A percentile compares a stretch with the other conserved stretches of the same genome.
phyloP scores from a whole-genome alignment of 2,329 filamentous ascomycete genomes.

The Colletotrichum incanum region DNA sequence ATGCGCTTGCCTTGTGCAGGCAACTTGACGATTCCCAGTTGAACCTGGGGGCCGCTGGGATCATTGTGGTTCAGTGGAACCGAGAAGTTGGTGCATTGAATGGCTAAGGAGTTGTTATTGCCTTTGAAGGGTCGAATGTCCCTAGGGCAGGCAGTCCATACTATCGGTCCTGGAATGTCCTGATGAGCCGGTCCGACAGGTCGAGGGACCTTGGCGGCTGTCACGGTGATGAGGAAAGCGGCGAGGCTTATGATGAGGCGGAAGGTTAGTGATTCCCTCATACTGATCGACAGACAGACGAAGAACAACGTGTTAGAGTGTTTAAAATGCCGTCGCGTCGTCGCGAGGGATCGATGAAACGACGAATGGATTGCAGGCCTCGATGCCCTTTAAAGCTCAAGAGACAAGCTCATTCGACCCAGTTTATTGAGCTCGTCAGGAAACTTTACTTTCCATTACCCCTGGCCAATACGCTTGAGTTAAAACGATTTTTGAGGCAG shows the following conservation, averaged over 20 bases:
- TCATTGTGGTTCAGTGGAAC: constrained; percentile 26
- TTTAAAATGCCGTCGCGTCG: not conserved
- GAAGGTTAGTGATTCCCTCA: not conserved
- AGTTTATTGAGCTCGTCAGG: too few relatives aligned
- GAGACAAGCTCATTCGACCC: too few relatives aligned
- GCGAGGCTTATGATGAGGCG: not conserved
- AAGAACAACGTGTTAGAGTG: not conserved
- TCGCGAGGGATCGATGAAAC: not conserved
- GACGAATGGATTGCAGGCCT: not conserved
- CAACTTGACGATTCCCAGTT: constrained; percentile 30
- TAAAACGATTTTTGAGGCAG: not conserved
- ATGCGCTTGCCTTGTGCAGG: constrained; percentile 22
- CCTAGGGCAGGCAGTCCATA: constrained; percentile 23
- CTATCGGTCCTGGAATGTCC: not conserved
- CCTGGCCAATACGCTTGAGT: not conserved
- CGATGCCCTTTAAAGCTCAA: not conserved
- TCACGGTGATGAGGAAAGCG: not conserved
- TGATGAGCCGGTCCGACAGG: constrained; percentile 14
- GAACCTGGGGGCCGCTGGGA: not conserved
- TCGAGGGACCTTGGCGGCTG: constrained; percentile 18
- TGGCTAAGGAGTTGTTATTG: constrained; percentile 6
- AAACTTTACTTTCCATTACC: too few relatives aligned
- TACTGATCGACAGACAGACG: not conserved
- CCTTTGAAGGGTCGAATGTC: constrained; percentile 24
- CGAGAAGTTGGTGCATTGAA: constrained; percentile 35